phyloP scores from a whole-genome alignment of 495 filamentous ascomycete species.

The Xylaria curta region DNA sequence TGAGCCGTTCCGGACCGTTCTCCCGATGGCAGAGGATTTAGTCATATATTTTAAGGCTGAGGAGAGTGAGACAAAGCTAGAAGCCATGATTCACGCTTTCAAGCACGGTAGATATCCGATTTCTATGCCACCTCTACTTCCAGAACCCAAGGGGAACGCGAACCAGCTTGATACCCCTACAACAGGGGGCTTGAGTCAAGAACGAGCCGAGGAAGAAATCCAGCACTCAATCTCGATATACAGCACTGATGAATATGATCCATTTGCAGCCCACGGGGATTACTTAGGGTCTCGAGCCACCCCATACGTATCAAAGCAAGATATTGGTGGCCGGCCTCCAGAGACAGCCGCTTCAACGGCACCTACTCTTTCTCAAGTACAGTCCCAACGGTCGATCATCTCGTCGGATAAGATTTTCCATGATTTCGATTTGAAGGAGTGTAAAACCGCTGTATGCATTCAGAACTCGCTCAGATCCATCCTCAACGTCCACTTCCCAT shows the following conservation, averaged over 20 bases:
- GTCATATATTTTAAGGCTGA: constrained; percentile 48
- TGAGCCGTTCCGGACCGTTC: constrained; percentile 38
- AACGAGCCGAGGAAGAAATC: constrained; percentile 2
- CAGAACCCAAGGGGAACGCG: constrained; percentile 17
- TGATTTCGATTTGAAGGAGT: constrained; percentile 39
- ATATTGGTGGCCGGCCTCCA: constrained; percentile 19
- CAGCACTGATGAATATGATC: constrained; percentile 41
- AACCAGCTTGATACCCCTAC: constrained; percentile 20
- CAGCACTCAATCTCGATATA: constrained; percentile 20
- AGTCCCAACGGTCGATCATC: constrained; percentile 16
- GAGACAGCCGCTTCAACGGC: constrained; percentile 26
- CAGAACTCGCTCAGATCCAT: constrained; percentile 53
- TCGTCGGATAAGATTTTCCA: constrained; percentile 39
- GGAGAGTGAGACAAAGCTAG: constrained; percentile 35
- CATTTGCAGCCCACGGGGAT: constrained; percentile 34
- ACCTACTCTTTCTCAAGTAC: constrained; percentile 38
- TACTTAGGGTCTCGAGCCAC: constrained; percentile 19
- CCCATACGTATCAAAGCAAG: constrained; percentile 23
- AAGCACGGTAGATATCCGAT: constrained; percentile 37
- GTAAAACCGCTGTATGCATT: constrained; percentile 47
- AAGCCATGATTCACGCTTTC: constrained; percentile 43
- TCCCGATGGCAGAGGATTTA: constrained; percentile 52
- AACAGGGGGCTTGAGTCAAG: constrained; percentile 2
- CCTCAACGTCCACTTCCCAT: constrained; percentile 45
- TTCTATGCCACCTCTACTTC: constrained; percentile 13